phyloP scores from a whole-genome alignment of 2,329 filamentous ascomycete species.

The Colletotrichum acutatum region DNA sequence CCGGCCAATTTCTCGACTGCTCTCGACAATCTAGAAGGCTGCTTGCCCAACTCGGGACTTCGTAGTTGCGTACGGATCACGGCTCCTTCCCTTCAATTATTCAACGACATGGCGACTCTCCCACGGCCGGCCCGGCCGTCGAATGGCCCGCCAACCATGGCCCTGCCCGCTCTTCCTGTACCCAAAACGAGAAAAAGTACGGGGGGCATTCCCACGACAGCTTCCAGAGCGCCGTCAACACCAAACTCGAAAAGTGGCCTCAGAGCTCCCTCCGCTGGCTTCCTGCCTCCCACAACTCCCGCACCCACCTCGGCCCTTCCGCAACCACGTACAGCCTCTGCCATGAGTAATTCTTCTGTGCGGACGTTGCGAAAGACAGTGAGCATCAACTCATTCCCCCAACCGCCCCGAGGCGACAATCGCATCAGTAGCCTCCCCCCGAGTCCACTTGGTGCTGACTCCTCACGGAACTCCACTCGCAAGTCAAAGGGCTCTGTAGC shows the following conservation, averaged over 20 bases:
- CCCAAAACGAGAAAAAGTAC: slow-evolving; percentile 78
- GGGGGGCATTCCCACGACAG: slow-evolving; percentile 55
- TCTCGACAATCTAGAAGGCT: slow-evolving; percentile 25
- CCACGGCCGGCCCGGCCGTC: slow-evolving; percentile 75
- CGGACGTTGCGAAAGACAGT: slow-evolving; percentile 86
- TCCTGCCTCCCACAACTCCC: slow-evolving; percentile 62
- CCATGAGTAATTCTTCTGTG: slow-evolving; percentile 64
- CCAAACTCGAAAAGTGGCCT: slow-evolving; percentile 67
- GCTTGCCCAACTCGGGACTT: slow-evolving; percentile 18
- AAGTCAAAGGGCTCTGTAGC: slow-evolving; percentile 69
- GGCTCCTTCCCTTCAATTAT: slow-evolving; percentile 19
- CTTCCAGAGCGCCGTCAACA: slow-evolving; percentile 58
- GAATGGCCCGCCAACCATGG: slow-evolving; percentile 76
- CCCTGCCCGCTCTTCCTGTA: slow-evolving; percentile 79
- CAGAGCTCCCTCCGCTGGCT: slow-evolving; percentile 68
- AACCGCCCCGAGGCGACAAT: slow-evolving; percentile 78
- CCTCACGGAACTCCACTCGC: slow-evolving; percentile 53
- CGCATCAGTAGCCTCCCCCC: slow-evolving; percentile 71
- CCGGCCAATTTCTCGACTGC: slow-evolving; percentile 37
- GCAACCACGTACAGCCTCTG: slow-evolving; percentile 65
- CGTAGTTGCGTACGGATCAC: slow-evolving; percentile 9
- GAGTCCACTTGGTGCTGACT: slow-evolving; percentile 67
- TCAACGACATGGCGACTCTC: slow-evolving; percentile 64
- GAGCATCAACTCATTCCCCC: slow-evolving; percentile 94
- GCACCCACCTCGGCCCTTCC: slow-evolving; percentile 65